Evolutionary conservation across 2,329 filamentous ascomycete genomes (phyloP), one percentile per base, ranked within the genome.

Genomic region (Canariomyces notabilis): DNA sequence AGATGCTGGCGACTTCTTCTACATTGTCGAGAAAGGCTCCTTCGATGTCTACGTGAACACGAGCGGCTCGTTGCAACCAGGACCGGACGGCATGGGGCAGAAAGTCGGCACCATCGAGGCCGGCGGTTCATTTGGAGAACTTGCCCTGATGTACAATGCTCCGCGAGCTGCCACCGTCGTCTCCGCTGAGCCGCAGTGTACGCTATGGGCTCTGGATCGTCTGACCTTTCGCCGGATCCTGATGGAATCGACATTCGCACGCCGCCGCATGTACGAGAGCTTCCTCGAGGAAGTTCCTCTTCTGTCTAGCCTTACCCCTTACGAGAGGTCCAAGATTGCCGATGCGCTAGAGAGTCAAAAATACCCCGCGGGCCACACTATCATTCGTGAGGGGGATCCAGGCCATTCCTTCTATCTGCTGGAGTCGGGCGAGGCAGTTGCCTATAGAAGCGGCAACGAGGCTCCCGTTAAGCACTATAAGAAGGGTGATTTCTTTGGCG

Each of bases 91-190:
- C 9, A 76, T 96, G 69, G 93, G 93, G 40, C 75, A 76, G 50
- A 87, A 89, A 59, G 91, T 97, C 21, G 82, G 82, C 58, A 82
- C 77, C 31, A 94, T 94, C 48, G 84, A 87, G 36, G 80, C 89
- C 3, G 93, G 93, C 40, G 90, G 90, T 51, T 95, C 89, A 4
- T 98, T 98, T 67, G 93, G 93, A 59, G 93, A 98, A 71, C 76
- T 98, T 46, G 93, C 93, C 11, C 76, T 98, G 60, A 97, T 98
- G 93, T 97, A 98, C 73, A 96, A 97, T 61, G 89, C 93, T 18
- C 93, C 93, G 20, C 88, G 93, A 61, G 93, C 93, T 34, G 93
- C 93, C 3, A 97, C 93, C 0, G 88, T 98, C 50, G 79, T 94
- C 51, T 95, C 88, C 22, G 82, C 85, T 11, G 87, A 94, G 59